Conservation (phyloP, 208 protist species). For the Endotrypanum monterogeii region DNA sequence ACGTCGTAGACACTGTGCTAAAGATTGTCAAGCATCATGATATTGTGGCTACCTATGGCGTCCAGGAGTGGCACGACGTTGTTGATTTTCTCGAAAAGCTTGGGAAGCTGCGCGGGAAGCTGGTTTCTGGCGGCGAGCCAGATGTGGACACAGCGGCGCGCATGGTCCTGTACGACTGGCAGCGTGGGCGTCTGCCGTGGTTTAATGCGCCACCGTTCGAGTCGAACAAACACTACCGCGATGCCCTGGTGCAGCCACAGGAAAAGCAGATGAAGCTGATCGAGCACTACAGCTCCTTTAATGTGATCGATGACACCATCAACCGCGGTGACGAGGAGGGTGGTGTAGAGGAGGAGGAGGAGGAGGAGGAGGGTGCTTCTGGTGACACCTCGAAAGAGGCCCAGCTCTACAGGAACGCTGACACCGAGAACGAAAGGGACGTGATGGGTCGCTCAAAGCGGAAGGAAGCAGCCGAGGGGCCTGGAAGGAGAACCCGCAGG, state of each 20-base stretch:
- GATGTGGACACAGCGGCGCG: slow-evolving; percentile 95
- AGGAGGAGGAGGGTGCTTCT: slow-evolving; percentile 2
- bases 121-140: slow-evolving; percentile 95
- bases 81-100: slow-evolving; percentile 98
- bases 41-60: slow-evolving; percentile 95
- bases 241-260: slow-evolving; percentile 63
- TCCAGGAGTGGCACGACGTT: slow-evolving; percentile 92
- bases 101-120: slow-evolving; percentile 92
- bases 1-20: slow-evolving; percentile 95
- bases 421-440: neutral
- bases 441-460: slow-evolving; percentile 6
- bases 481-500: neutral
- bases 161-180: slow-evolving; percentile 98
- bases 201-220: slow-evolving; percentile 94
- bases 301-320: slow-evolving; percentile 81
- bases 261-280: slow-evolving; percentile 89
- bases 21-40: slow-evolving; percentile 96
- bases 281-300: slow-evolving; percentile 84
- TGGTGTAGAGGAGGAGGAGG: slow-evolving; percentile 26
- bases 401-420: neutral
- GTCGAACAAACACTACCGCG: slow-evolving; percentile 88
- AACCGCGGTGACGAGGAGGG: slow-evolving; percentile 27
- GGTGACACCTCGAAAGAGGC: neutral
- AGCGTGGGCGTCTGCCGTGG: slow-evolving; percentile 97
- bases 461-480: neutral